A percentile compares a stretch with the other conserved stretches of the same genome.
phyloP scores from a whole-genome alignment of 2,329 filamentous ascomycete genomes.

The Apiospora kogelbergensis region DNA sequence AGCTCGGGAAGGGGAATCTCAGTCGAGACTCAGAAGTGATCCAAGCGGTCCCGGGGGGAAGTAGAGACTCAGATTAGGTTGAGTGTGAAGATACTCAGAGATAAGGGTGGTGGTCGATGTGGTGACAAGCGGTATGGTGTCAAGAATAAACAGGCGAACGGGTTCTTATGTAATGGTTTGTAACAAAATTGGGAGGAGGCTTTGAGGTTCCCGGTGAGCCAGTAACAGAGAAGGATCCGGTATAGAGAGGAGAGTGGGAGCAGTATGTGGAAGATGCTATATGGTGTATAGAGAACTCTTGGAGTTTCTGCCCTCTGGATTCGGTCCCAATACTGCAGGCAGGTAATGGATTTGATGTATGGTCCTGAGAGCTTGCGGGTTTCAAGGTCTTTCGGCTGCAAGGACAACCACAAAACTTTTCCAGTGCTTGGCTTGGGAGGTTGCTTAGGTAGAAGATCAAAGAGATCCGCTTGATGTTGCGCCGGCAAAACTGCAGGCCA shows the following conservation, averaged over 20 bases:
- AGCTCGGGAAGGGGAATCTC: conserved; percentile 33
- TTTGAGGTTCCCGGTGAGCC: neutral
- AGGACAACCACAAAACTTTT: conserved; percentile 7
- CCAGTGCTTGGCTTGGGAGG: neutral
- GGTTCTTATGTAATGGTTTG: conserved; percentile 19
- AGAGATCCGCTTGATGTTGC: conserved; percentile 6
- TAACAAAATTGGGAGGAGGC: conserved; percentile 11
- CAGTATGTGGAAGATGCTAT: neutral
- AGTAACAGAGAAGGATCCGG: neutral
- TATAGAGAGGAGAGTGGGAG: neutral
- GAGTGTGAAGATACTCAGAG: conserved; percentile 22
- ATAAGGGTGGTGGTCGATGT: conserved; percentile 22
- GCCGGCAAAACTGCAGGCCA: neutral
- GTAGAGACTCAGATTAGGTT: conserved; percentile 22
- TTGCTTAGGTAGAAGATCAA: neutral
- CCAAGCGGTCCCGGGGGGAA: conserved; percentile 34
- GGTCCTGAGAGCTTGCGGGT: neutral
- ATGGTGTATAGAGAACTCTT: conserved; percentile 5
- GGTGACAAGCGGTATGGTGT: conserved; percentile 33
- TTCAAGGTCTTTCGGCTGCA: neutral
- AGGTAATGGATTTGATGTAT: neutral
- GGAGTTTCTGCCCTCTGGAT: neutral
- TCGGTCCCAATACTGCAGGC: neutral
- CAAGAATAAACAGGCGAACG: conserved; percentile 19
- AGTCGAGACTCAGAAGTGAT: conserved; percentile 27